A percentile compares a stretch with the other conserved stretches of the same genome.
Conservation (phyloP, 257 asterid species). For the Jasminum sambac region DNA sequence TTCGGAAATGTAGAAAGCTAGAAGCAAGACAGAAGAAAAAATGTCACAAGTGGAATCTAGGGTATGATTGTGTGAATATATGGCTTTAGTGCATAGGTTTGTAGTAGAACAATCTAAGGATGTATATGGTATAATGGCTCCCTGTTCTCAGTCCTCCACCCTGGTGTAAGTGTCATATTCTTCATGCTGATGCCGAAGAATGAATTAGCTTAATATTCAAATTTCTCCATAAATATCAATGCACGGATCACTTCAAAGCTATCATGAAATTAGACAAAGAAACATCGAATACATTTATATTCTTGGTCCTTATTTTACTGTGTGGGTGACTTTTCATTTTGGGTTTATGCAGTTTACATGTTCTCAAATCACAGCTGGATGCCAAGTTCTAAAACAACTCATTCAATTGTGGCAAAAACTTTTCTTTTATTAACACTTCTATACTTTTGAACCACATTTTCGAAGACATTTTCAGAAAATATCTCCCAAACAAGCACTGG, state of each 20-base stretch:
- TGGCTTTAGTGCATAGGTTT: background rate
- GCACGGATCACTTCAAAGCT: background rate
- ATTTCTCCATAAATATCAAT: background rate
- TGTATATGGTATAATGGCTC: background rate
- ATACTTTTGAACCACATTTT: too few relatives aligned
- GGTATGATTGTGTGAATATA: background rate
- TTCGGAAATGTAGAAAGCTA: background rate
- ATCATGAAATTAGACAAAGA: background rate
- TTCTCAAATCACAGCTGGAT: background rate
- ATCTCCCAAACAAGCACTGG: too few relatives aligned
- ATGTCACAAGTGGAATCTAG: background rate
- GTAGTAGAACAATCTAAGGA: background rate
- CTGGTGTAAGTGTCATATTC: background rate
- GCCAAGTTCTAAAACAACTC: too few relatives aligned
- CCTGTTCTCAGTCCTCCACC: background rate
- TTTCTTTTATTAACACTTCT: too few relatives aligned
- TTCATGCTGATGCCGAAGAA: background rate
- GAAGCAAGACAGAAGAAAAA: background rate
- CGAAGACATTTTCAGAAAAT: too few relatives aligned
- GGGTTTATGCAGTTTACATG: background rate
- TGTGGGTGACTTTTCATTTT: background rate
- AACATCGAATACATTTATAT: background rate
- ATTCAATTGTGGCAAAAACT: too few relatives aligned
- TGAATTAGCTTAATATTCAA: background rate
- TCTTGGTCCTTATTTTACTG: background rate